phyloP scores from a whole-genome alignment of 2,329 filamentous ascomycete species.

The Biscogniauxia sp. region DNA sequence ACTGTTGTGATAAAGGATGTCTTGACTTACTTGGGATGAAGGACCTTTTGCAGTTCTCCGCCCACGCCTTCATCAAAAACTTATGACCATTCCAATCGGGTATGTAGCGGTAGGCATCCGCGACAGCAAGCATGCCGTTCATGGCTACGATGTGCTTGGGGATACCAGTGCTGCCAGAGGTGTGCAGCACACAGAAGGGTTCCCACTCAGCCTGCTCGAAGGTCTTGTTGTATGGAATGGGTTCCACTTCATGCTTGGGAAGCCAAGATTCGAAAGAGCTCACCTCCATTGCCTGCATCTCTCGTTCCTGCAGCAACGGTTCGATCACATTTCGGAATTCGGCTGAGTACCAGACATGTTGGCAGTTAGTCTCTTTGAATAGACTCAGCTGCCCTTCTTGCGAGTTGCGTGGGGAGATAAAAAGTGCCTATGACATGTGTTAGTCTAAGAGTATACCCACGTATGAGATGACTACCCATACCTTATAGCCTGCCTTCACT shows the following conservation, averaged over 20 bases:
- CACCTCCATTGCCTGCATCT: constrained; percentile 39
- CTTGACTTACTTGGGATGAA: constrained; percentile 29
- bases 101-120: constrained; percentile 31
- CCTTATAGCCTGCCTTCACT: constrained; percentile 33
- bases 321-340: constrained; percentile 31
- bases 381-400: constrained; percentile 44
- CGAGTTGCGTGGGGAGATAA: constrained; percentile 46
- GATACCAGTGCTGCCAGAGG: constrained; percentile 45
- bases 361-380: constrained; percentile 43
- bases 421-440: constrained; percentile 33
- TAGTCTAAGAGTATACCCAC: background rate
- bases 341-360: constrained; percentile 35
- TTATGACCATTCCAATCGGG: constrained; percentile 23
- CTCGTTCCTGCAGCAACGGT: constrained; percentile 37
- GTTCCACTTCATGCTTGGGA: constrained; percentile 32
- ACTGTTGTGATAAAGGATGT: background rate
- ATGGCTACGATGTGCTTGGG: constrained; percentile 43
- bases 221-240: constrained; percentile 39
- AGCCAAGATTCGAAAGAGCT: constrained; percentile 36
- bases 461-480: constrained; percentile 13
- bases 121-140: constrained; percentile 38
- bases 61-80: constrained; percentile 16
- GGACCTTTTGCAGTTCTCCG: constrained; percentile 8
- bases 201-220: constrained; percentile 43
- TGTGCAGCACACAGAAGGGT: constrained; percentile 42